Base-by-base conservation (phyloP, 495 filamentous ascomycete genomes). In the Umbilicaria muhlenbergii region DNA sequence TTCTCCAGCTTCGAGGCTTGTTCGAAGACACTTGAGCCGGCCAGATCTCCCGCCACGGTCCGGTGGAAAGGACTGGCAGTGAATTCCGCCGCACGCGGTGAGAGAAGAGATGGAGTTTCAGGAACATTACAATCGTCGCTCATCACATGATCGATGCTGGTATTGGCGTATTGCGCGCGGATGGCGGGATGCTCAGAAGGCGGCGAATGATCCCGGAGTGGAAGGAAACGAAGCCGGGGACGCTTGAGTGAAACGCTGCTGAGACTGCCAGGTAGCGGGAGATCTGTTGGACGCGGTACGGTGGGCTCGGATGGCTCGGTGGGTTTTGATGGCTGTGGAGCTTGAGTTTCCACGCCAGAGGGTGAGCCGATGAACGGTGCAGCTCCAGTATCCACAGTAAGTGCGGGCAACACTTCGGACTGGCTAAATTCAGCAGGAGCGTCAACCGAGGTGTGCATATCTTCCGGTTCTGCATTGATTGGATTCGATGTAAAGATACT, bases 71-170 rank as follows among this genome's bases (percentile, higher is more conserved):
- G 56, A 16, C 64, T 61, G 0, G 63, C 54, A 46, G 69, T 46
- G 42, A 71, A 74, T 18, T 61, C 63, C 6, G 61, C 62, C 5
- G 70, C 70, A 39, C 70, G 55, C 5, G 70, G 70, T 3, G 70
- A 73, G 40, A 73, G 69, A 11, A 71, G 39, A 10, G 60, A 62
- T 16, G 58, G 53, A 5, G 53, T 56, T 19, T 56, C 52, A 6
- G 65, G 61, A 10, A 48, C 43, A 8, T 10, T 10, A 8, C 24
- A 28, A 41, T 69, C 63, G 28, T 65, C 63, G 39, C 59, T 50
- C 32, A 65, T 62, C 3, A 63, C 42, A 21, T 62, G 34, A 56
- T 67, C 34, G 51, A 48, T 14, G 45, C 33, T n/a, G 41, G 28
- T 18, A 36, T 44, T 35, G 34, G 36, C 17, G 38, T 16, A 11